Base-by-base conservation (phyloP, 306 rosid species). In the Inga oerstediana region DNA sequence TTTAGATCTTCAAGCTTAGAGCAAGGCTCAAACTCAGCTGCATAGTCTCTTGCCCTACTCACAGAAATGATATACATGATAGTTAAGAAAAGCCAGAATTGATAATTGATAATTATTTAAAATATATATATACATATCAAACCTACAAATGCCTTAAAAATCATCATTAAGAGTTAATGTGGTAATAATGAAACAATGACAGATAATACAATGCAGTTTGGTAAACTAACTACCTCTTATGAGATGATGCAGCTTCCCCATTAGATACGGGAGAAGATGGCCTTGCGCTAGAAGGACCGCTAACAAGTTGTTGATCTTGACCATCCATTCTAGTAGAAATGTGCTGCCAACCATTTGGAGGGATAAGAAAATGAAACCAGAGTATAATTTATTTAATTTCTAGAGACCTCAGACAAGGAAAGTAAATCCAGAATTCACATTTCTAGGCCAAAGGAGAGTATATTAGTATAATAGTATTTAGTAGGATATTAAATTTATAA, bases 1-100 rank as follows among this genome's bases (percentile, higher is more conserved):
- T 94, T 97, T 79, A 97, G 89, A 92, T 85, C 97, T 89, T 91
- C 99, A 49, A 97, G 97, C 98, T 88, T 91, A 46, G 95, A 91
- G 90, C 97, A 96, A 81, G 99, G 93, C 87, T 94, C 99, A 88
- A 94, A 93, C 85, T 92, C 97, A 86, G 86, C 87, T 37, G 93
- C 85, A 72, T 49, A 81, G 81, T 92, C 92, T 85, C 93, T 88
- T 79, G 85, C 79, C 86, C 84, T 90, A 88, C 80, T 71, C 72
- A 82, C 49, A 84, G 72, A 83, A 78, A 82, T 78, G 37, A 77
- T 44, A 75, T n/a, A 68, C 67, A 76, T 45, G 49, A 75, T 76
- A 75, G 82, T 69, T 27, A 76, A 34, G 52, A 79, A 45, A 24
- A 66, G 66, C 70, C 27, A 76, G 45, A 79, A 78, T 76, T 82